A percentile compares a stretch with the other conserved stretches of the same genome.
phyloP scores from a whole-genome alignment of 192 early-diverging fungal species.

The Geranomyces variabilis region DNA sequence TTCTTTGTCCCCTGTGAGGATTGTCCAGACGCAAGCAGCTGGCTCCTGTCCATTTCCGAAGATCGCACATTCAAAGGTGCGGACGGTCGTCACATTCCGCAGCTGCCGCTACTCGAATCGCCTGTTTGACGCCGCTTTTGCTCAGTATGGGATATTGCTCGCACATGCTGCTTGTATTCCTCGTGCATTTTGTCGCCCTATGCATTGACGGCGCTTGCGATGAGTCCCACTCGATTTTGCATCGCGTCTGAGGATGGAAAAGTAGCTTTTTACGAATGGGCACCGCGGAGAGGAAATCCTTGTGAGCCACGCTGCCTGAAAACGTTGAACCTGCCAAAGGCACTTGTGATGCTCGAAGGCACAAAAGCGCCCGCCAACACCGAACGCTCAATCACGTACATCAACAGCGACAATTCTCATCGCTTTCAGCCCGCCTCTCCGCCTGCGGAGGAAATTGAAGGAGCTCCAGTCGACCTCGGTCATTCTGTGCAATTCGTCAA shows the following conservation, averaged over 20 bases:
- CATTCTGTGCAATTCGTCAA: background rate
- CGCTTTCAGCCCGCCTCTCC: slow-evolving; percentile 5
- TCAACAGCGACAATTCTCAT: slow-evolving; percentile 7
- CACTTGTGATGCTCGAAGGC: background rate
- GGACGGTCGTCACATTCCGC: too few species aligned
- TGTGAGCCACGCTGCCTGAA: slow-evolving; percentile 32
- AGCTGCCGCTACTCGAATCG: too few species aligned
- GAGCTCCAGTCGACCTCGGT: background rate
- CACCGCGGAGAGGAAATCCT: slow-evolving; percentile 21
- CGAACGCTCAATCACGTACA: slow-evolving; percentile 8
- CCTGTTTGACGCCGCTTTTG: too few species aligned
- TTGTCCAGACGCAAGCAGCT: background rate
- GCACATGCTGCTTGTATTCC: slow-evolving; percentile 34
- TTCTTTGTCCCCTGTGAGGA: background rate
- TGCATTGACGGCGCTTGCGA: slow-evolving; percentile 33
- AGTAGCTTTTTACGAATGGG: slow-evolving; percentile 30
- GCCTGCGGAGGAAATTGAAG: background rate
- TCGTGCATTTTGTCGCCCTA: slow-evolving; percentile 44
- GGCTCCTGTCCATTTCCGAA: slow-evolving; percentile 40
- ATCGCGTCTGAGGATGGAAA: slow-evolving; percentile 37
- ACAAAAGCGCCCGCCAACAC: background rate
- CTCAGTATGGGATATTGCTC: slow-evolving; percentile 44
- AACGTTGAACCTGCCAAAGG: background rate
- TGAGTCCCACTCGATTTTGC: slow-evolving; percentile 29
- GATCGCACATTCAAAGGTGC: slow-evolving; percentile 51